phyloP scores from a whole-genome alignment of 2,329 filamentous ascomycete species.

The Aspergillus pseudonomiae region DNA sequence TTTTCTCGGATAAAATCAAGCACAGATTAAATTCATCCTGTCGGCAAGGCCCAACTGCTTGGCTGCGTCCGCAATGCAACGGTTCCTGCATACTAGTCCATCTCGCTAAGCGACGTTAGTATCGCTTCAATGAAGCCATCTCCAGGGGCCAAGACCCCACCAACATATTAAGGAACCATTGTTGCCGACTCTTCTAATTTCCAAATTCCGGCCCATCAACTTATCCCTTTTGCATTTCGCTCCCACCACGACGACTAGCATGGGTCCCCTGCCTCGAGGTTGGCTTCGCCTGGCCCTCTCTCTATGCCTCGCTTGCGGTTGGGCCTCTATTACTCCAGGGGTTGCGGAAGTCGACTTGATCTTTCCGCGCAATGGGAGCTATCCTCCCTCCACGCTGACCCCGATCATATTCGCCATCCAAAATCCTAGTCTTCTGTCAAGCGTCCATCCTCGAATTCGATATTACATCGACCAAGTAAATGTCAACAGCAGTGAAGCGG shows the following conservation, averaged over 20 bases:
- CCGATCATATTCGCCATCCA: slow-evolving; percentile 20
- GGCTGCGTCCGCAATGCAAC: slow-evolving; percentile 7
- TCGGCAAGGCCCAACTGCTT: neutral
- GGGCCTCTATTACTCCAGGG: too few species aligned
- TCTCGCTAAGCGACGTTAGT: too few species aligned
- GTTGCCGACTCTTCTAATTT: neutral
- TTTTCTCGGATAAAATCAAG: too few species aligned
- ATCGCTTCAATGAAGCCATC: neutral
- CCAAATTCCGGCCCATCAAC: neutral
- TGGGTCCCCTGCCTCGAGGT: neutral
- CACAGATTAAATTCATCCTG: too few species aligned
- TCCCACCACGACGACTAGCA: neutral
- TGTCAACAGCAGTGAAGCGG: neutral
- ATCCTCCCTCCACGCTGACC: slow-evolving; percentile 4
- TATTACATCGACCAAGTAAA: too few species aligned
- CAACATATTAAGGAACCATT: neutral
- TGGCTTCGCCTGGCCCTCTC: neutral
- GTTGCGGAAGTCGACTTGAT: neutral
- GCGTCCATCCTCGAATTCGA: too few species aligned
- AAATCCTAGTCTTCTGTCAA: slow-evolving; percentile 11
- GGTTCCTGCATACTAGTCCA: neutral
- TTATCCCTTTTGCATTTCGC: neutral
- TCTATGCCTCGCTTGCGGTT: neutral
- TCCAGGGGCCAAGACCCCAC: neutral
- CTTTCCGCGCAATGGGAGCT: slow-evolving; percentile 16